Conservation (phyloP, 2,329 filamentous ascomycete genomes). For the Sporothrix humicola region DNA sequence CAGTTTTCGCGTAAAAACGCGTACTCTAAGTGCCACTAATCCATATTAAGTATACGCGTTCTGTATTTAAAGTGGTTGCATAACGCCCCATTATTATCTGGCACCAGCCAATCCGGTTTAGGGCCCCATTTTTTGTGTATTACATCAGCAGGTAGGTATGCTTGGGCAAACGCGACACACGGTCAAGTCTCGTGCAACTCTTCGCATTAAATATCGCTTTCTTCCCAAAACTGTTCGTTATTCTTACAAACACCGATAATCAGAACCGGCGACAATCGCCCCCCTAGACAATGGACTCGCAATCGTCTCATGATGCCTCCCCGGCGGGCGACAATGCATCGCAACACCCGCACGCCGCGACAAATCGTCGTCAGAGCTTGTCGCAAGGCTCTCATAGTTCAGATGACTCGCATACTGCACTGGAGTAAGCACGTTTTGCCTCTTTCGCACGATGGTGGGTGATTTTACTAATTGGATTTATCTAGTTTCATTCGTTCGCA, state of each 20-base stretch:
- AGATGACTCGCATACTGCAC: constrained; percentile 72
- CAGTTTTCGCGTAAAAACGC: constrained; percentile 39
- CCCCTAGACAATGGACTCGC: constrained; percentile 30
- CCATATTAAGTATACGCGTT: constrained; percentile 42
- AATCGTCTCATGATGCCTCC: constrained; percentile 32
- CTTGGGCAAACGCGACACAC: background rate
- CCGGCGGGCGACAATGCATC: constrained; percentile 56
- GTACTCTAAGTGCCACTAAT: constrained; percentile 52
- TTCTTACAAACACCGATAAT: background rate
- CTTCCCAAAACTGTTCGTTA: background rate
- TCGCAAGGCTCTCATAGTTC: constrained; percentile 66
- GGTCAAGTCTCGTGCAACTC: background rate
- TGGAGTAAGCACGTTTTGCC: constrained; percentile 65
- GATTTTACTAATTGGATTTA: constrained; percentile 22
- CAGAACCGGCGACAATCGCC: too few relatives aligned
- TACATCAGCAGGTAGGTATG: constrained; percentile 8
- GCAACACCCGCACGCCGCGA: constrained; percentile 39
- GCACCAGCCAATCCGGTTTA: background rate
- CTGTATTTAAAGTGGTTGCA: constrained; percentile 18
- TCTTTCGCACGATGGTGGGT: too few relatives aligned
- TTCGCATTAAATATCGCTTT: background rate
- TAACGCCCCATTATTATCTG: background rate
- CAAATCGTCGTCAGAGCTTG: constrained; percentile 61
- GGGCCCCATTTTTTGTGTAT: background rate
- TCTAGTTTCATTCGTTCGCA: constrained; percentile 86